Evolutionary conservation across 768 basidiomycete species (phyloP).

Genomic region (Leccinum uliginosum): DNA sequence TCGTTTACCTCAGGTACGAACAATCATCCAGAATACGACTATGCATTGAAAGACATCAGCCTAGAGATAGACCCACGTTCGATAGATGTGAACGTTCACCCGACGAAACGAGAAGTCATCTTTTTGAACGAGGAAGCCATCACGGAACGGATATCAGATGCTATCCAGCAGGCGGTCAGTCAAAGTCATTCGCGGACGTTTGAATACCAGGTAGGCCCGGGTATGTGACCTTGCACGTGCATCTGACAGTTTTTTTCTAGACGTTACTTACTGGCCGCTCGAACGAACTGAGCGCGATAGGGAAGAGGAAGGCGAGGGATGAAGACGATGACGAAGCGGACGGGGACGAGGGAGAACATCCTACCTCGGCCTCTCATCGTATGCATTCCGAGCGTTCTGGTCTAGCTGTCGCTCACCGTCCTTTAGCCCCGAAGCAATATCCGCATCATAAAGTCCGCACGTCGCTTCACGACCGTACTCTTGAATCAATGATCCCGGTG

Average conservation of each 20-base stretch:
- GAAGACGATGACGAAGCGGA: slow-evolving; percentile 25
- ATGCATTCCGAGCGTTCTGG: not conserved
- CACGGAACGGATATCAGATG: slow-evolving; percentile 69
- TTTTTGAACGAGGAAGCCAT: slow-evolving; percentile 90
- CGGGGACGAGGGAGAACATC: slow-evolving; percentile 28
- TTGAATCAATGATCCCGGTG: slow-evolving; percentile 92
- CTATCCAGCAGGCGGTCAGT: slow-evolving; percentile 62
- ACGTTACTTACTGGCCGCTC: slow-evolving; percentile 57
- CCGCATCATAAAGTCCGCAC: slow-evolving; percentile 93
- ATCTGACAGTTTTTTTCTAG: slow-evolving; percentile 29
- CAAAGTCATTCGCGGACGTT: slow-evolving; percentile 66
- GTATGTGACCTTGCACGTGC: not conserved
- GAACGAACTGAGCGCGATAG: slow-evolving; percentile 24
- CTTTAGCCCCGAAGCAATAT: slow-evolving; percentile 43
- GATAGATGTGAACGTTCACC: slow-evolving; percentile 97
- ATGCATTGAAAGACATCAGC: slow-evolving; percentile 35
- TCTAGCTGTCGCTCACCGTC: slow-evolving; percentile 3
- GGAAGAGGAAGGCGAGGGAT: slow-evolving; percentile 37
- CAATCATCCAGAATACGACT: not conserved
- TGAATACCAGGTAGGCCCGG: slow-evolving; percentile 58
- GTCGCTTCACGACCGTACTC: slow-evolving; percentile 79
- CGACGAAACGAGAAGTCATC: slow-evolving; percentile 95
- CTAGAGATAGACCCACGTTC: slow-evolving; percentile 79
- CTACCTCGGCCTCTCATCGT: slow-evolving; percentile 26
- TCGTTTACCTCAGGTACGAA: slow-evolving; percentile 87